Percentiles rank a stretch among this genome's conserved stretches.
phyloP scores from a whole-genome alignment of 495 filamentous ascomycete species.

The Penicillium argentinense region DNA sequence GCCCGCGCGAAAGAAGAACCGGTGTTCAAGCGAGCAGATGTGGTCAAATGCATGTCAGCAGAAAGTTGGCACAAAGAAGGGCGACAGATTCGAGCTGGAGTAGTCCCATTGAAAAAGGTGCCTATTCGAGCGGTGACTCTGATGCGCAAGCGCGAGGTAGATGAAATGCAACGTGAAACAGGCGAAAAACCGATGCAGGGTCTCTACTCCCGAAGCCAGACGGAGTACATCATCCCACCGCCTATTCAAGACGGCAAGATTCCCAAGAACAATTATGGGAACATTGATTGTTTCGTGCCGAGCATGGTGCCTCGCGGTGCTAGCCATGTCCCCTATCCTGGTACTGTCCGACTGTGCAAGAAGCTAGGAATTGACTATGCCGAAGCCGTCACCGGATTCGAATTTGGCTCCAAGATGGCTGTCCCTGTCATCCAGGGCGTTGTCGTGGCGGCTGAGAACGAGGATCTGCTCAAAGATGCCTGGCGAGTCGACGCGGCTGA shows the following conservation, averaged over 20 bases:
- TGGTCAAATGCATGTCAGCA: slow-evolving; percentile 81
- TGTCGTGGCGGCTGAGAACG: slow-evolving; percentile 79
- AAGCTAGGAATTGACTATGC: slow-evolving; percentile 85
- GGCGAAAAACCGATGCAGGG: slow-evolving; percentile 86
- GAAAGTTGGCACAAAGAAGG: slow-evolving; percentile 99
- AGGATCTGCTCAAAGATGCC: slow-evolving; percentile 72
- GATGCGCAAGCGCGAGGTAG: slow-evolving; percentile 84
- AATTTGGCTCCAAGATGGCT: slow-evolving; percentile 90
- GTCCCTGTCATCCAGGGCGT: slow-evolving; percentile 90
- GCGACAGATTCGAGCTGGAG: slow-evolving; percentile 65
- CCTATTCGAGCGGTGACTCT: slow-evolving; percentile 89
- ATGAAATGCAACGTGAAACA: slow-evolving; percentile 72
- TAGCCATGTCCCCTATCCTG: slow-evolving; percentile 76
- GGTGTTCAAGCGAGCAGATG: slow-evolving; percentile 77
- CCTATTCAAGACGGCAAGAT: slow-evolving; percentile 85
- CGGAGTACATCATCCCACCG: slow-evolving; percentile 84
- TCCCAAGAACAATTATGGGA: slow-evolving; percentile 92
- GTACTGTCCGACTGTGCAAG: slow-evolving; percentile 76
- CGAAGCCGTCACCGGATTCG: slow-evolving; percentile 94
- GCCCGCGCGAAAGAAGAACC: slow-evolving; percentile 70
- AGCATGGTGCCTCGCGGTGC: slow-evolving; percentile 89
- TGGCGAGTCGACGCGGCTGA: slow-evolving; percentile 82
- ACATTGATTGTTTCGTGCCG: slow-evolving; percentile 93
- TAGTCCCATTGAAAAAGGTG: slow-evolving; percentile 78
- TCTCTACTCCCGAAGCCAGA: slow-evolving; percentile 82